Evolutionary conservation across 2,329 filamentous ascomycete species (phyloP).

Genomic region (Pyricularia sp.): DNA sequence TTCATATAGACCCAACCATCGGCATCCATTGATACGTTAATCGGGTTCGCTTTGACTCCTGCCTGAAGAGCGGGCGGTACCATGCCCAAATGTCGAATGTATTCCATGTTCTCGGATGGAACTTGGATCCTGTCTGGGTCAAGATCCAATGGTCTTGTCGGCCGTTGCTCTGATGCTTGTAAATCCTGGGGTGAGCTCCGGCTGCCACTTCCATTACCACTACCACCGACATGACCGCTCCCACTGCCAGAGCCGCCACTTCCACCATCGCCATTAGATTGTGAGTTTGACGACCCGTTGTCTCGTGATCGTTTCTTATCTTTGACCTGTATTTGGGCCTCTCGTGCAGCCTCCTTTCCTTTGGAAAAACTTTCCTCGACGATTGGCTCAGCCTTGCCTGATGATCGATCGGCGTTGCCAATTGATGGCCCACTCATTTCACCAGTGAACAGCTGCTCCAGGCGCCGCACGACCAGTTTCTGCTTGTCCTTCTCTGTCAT

Average conservation of each 20-base stretch:
- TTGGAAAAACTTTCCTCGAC: constrained; percentile 3
- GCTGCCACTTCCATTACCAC: constrained; percentile 18
- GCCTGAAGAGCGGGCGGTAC: constrained; percentile 46
- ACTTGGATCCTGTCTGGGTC: constrained; percentile 70
- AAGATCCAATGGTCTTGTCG: constrained; percentile 66
- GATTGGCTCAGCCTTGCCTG: constrained; percentile 3
- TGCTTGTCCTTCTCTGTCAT: constrained; percentile 69
- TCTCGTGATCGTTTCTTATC: constrained; percentile 31
- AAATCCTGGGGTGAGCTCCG: constrained; percentile 25
- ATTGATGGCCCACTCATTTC: constrained; percentile 34
- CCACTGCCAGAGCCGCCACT: constrained; percentile 5
- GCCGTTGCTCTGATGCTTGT: constrained; percentile 56
- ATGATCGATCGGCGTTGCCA: constrained; percentile 20
- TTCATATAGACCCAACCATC: constrained; percentile 81
- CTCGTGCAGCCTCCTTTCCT: constrained; percentile 27
- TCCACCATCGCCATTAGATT: constrained; percentile 29
- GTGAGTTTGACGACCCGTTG: constrained; percentile 34
- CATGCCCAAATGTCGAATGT: constrained; percentile 66
- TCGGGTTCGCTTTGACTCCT: constrained; percentile 24
- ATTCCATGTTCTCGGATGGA: constrained; percentile 69
- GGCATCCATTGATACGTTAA: constrained; percentile 48
- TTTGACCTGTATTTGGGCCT: constrained; percentile 39
- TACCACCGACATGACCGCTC: constrained; percentile 12
- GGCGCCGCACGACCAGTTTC: constrained; percentile 62
- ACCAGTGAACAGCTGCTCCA: constrained; percentile 78